phyloP scores from a whole-genome alignment of 177 flowering plant genomes.

The Telopea speciosissima region DNA sequence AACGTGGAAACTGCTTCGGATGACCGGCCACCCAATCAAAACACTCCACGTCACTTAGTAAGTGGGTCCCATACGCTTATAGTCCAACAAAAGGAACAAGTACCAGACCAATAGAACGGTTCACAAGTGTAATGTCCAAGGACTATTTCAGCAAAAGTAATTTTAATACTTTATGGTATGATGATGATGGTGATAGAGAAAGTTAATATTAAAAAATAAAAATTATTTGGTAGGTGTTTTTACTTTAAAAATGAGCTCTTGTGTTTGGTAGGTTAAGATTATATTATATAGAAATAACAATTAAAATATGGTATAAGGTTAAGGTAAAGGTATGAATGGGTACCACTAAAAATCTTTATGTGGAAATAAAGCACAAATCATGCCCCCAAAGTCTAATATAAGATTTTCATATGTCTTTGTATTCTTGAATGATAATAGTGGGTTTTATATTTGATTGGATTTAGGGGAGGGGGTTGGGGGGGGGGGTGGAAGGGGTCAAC shows the following conservation, averaged over 20 bases:
- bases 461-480: neutral
- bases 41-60: neutral
- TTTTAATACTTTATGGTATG: neutral
- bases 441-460: neutral
- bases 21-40: neutral
- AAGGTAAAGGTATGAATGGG: neutral
- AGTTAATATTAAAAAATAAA: too few relatives aligned
- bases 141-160: neutral
- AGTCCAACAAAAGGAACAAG: neutral
- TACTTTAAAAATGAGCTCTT: neutral
- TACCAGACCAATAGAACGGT: neutral
- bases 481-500: neutral
- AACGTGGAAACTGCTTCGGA: conserved; percentile 4
- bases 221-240: neutral
- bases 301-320: neutral
- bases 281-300: neutral
- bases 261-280: neutral
- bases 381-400: neutral
- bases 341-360: neutral
- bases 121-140: neutral
- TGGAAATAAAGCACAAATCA: conserved; percentile 1
- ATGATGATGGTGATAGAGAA: neutral
- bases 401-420: conserved; percentile 5
- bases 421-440: neutral
- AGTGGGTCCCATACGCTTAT: neutral